phyloP scores from a whole-genome alignment of 208 protist genomes.

The Naegleria lovaniensis region DNA sequence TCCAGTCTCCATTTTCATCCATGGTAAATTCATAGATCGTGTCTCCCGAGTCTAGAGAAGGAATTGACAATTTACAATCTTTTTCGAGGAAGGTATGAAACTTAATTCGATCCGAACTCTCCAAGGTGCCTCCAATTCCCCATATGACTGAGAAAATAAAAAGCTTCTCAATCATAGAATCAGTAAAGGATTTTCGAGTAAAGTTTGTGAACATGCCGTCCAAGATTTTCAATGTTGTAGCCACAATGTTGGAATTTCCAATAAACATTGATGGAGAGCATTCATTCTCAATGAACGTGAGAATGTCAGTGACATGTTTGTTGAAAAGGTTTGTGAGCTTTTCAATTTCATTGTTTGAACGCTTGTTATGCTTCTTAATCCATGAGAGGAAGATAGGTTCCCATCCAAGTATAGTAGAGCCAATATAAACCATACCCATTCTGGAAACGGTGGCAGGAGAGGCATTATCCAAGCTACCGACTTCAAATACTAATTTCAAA shows the following conservation, averaged over 20 bases:
- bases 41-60: slow-evolving; percentile 29
- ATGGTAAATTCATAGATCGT: slow-evolving; percentile 60
- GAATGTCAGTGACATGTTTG: slow-evolving; percentile 9
- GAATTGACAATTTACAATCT: slow-evolving; percentile 33
- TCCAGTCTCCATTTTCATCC: slow-evolving; percentile 37
- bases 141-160: slow-evolving; percentile 56
- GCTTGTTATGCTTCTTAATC: background rate
- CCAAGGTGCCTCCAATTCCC: slow-evolving; percentile 60
- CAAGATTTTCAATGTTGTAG: slow-evolving; percentile 21
- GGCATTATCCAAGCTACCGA: slow-evolving; percentile 65
- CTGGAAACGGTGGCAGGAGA: slow-evolving; percentile 81
- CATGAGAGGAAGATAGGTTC: slow-evolving; percentile 71
- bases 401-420: slow-evolving; percentile 52
- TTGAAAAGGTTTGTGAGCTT: background rate
- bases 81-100: slow-evolving; percentile 46
- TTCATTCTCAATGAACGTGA: slow-evolving; percentile 21
- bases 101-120: slow-evolving; percentile 53
- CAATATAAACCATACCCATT: slow-evolving; percentile 69
- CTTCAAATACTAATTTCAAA: slow-evolving; percentile 65
- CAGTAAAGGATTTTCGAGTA: background rate
- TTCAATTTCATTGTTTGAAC: slow-evolving; percentile 23
- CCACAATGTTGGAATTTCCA: slow-evolving; percentile 4
- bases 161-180: background rate
- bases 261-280: slow-evolving; percentile 32
- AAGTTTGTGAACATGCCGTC: slow-evolving; percentile 28